Conservation (phyloP, 129 eudicot genomes). For the Centaurea solstitialis region DNA sequence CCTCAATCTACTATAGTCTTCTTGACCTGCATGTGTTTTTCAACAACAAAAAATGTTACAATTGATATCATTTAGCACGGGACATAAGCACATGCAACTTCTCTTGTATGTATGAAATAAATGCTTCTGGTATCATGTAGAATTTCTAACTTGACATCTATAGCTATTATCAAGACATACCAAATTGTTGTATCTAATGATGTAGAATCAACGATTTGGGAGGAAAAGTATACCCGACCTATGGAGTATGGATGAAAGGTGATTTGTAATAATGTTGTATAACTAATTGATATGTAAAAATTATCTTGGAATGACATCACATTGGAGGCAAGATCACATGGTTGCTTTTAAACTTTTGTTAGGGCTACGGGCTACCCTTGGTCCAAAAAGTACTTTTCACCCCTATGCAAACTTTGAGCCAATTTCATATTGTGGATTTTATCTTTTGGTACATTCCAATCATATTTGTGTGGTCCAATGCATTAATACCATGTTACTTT, state of each 20-base stretch:
- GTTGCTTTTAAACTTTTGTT: slow-evolving; percentile 17
- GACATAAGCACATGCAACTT: neutral
- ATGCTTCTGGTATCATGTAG: neutral
- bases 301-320: neutral
- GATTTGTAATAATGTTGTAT: no score
- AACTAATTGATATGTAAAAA: neutral
- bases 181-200: neutral
- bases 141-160: neutral
- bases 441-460: slow-evolving; percentile 19
- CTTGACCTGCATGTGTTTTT: slow-evolving; percentile 58
- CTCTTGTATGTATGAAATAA: neutral
- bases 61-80: neutral
- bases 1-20: slow-evolving; percentile 81
- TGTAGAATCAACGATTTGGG: neutral
- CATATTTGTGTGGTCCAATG: slow-evolving; percentile 20
- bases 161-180: neutral
- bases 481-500: neutral
- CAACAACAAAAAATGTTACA: neutral
- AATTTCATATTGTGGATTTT: slow-evolving; percentile 11
- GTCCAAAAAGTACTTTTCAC: slow-evolving; percentile 27
- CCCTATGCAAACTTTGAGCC: slow-evolving; percentile 18
- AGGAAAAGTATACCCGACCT: neutral
- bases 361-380: neutral
- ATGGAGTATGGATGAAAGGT: no score
- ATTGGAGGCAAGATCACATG: slow-evolving; percentile 37